Evolutionary conservation across 75 land plant genomes (phyloP).

Genomic region (Gnetum montanum): DNA sequence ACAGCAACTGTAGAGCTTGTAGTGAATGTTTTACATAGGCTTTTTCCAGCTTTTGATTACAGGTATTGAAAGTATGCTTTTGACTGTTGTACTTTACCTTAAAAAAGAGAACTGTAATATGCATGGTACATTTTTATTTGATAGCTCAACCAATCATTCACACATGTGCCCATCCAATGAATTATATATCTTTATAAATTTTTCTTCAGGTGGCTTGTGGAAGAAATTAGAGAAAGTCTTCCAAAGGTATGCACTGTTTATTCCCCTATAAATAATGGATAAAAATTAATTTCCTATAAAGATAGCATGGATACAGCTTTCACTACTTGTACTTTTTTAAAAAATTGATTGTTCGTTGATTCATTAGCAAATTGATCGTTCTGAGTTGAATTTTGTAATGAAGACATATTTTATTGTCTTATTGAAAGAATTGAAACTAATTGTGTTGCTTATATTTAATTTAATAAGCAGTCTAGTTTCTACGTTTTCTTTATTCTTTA

Average conservation of each 20-base stretch:
- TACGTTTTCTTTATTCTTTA: too few species aligned
- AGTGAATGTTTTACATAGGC: conserved; percentile 57
- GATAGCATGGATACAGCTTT: too few species aligned
- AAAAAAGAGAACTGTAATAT: neutral
- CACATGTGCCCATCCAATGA: neutral
- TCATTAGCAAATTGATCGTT: too few species aligned
- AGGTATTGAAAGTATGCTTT: conserved; percentile 64
- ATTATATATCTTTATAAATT: neutral
- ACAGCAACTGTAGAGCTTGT: conserved; percentile 76
- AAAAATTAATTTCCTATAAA: too few species aligned
- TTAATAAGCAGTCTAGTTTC: too few species aligned
- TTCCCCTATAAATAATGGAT: neutral
- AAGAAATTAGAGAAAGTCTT: conserved; percentile 79
- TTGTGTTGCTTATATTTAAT: too few species aligned
- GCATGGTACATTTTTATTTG: neutral
- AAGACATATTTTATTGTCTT: too few species aligned
- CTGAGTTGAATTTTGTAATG: too few species aligned
- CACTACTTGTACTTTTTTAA: too few species aligned
- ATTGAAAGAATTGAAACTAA: too few species aligned
- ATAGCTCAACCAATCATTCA: neutral
- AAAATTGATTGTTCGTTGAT: too few species aligned
- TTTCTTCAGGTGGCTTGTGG: conserved; percentile 81
- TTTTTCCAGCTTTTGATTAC: conserved; percentile 89
- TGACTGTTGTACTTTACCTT: neutral
- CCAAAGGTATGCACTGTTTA: conserved; percentile 57